Base-by-base conservation (phyloP, 169 alveolate species). In the Theileria orientalis region DNA sequence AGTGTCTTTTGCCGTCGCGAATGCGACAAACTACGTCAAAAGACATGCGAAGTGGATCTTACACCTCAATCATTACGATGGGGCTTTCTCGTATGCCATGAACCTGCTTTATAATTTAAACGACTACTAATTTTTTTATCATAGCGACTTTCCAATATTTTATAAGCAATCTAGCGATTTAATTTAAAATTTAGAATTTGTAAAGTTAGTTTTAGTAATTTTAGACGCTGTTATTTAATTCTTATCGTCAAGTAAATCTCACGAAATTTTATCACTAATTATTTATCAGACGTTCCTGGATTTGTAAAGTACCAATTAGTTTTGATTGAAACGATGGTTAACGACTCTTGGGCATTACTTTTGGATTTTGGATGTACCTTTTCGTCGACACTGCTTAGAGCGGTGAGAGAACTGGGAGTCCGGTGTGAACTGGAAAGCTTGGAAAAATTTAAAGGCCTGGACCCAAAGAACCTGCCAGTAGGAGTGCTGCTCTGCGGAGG, bases 401-500 rank as follows among this genome's bases (percentile, higher is more conserved):
- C 84, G 40, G 74, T 88, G 37, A 74, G 90, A 13, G 82, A 69
- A 16, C 68, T 84, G 40, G 85, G 85, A 16, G 82, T 88, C 33
- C 63, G 73, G 57, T 84, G 91, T 69, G 93, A 84, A 60, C 78
- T 87, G 27, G 70, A 59, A 61, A 87, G 86, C 40, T 51, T 68
- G 25, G 83, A 77, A 59, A 63, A 73, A 47, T 86, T 84, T 9
- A 44, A 83, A 46, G 86, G 85, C 14, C 74, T 69, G 35, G 75
- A 77, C 6, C 19, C 54, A 25, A 64, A 64, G 41, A 29, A 77
- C 42, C 47, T 79, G n/a, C 84, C 90, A 35, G 79, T 75, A 21
- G 93, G 91, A 25, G 93, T 88, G 23, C 73, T 88, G 8, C 67
- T 88, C 23, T 74, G 88, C 32, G 93, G 93, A 29, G 91, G 93